Base-by-base conservation (phyloP, 768 basidiomycete species). In the Suillus clintonianus region DNA sequence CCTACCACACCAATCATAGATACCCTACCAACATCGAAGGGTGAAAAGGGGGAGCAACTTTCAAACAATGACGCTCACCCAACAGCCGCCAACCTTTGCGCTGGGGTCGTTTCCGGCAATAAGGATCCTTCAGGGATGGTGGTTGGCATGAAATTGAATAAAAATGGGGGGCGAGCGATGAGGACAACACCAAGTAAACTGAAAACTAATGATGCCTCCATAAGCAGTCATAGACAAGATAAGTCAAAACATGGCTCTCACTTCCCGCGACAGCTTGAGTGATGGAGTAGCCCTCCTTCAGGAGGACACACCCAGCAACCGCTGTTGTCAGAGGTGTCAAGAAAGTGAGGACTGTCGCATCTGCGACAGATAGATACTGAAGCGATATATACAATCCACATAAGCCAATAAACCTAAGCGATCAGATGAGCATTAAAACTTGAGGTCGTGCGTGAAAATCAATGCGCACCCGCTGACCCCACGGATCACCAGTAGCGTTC, bases 151-250 rank as follows among this genome's bases (percentile, higher is more conserved):
- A 63, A 59, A 3, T 89, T 88, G 68, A 97, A 96, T 9, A 97
- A 67, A 56, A 87, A 86, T 1, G 82, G 77, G 0, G 95, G 95
- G 39, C 92, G 82, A 9, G 94, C 91, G 55, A 97, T 92, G 7
- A 95, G 80, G 11, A 95, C 72, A 10, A 94, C 92, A 0, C 94
- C 95, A 9, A 84, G 43, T 39, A 96, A 81, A 73, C 91, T 89
- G 58, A 83, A 81, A 14, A 89, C 85, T 85, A 68, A 22, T 43
- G 30, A 55, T 37, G 51, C 15, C 47, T 36, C 48, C 11, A 47
- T 47, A 1, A 34, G 41, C 8, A 62, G 27, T n/a, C n/a, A 58
- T 19, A 11, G 24, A 57, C 55, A 17, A 30, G 8, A n/a, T 9
- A 13, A 59, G 8, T 41, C 17, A 41, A 36, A 37, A 3, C 17